Conservation (phyloP, 345 rosid genomes). For the Mangifera indica region DNA sequence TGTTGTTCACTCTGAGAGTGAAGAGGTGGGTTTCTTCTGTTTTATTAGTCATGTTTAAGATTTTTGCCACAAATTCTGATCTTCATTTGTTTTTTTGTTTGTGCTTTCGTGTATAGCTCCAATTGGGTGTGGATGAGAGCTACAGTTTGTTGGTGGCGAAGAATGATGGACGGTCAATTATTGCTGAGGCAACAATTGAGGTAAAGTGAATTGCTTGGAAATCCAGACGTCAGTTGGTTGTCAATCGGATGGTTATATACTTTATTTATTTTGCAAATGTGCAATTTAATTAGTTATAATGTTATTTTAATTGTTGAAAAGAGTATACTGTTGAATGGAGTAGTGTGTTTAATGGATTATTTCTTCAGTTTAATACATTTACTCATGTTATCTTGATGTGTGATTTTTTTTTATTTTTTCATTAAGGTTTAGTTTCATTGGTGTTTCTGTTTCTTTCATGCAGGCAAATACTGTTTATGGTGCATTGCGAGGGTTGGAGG, state of each 20-base stretch:
- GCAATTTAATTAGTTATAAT: neutral
- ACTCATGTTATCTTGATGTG: neutral
- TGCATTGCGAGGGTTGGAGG: constrained; percentile 93
- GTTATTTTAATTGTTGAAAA: neutral
- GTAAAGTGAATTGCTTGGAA: constrained; percentile 29
- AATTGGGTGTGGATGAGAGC: constrained; percentile 64
- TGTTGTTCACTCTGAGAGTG: constrained; percentile 56
- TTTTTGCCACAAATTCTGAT: constrained; percentile 28
- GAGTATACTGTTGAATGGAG: neutral
- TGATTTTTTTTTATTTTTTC: neutral
- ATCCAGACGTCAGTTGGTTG: neutral
- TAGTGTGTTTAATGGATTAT: neutral
- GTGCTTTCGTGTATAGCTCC: constrained; percentile 40
- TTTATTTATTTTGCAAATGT: neutral
- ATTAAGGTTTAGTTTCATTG: constrained; percentile 4
- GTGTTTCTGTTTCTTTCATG: constrained; percentile 19
- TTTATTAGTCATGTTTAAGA: neutral
- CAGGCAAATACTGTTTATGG: constrained; percentile 91
- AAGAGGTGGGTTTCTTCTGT: constrained; percentile 41
- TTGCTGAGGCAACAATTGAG: constrained; percentile 71
- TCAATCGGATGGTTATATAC: neutral
- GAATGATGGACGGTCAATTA: constrained; percentile 45
- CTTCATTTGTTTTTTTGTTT: constrained; percentile 18
- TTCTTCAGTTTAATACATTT: neutral
- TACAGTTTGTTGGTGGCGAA: constrained; percentile 47